Conservation (phyloP, 2,329 filamentous ascomycete species). For the Pseudopithomyces chartarum region DNA sequence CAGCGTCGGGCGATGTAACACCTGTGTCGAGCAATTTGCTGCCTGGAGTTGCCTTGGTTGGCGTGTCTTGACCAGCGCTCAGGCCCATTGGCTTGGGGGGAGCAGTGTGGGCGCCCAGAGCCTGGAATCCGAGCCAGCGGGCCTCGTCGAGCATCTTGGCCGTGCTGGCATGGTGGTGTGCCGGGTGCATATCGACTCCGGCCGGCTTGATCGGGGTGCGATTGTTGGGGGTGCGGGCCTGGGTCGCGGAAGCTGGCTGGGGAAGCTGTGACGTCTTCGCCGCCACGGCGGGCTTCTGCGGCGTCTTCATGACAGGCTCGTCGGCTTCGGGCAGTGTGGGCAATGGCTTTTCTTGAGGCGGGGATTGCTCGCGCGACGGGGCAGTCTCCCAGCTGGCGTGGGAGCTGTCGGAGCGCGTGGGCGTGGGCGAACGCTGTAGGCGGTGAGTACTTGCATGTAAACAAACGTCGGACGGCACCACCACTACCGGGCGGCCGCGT, state of each 20-base stretch:
- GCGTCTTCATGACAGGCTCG: slow-evolving; percentile 28
- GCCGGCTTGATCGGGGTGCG: slow-evolving; percentile 71
- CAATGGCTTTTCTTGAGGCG: slow-evolving; percentile 24
- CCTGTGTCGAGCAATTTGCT: slow-evolving; percentile 13
- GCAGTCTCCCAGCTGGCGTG: slow-evolving; percentile 36
- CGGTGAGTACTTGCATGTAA: slow-evolving; percentile 32
- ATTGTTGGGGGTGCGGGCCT: slow-evolving; percentile 59
- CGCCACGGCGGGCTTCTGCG: slow-evolving; percentile 24
- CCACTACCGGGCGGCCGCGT: slow-evolving; percentile 15
- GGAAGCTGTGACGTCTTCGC: slow-evolving; percentile 52
- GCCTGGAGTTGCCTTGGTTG: slow-evolving; percentile 58
- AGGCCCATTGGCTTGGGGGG: slow-evolving; percentile 49
- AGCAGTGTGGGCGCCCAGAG: slow-evolving; percentile 63
- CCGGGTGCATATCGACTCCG: slow-evolving; percentile 87
- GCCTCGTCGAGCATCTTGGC: slow-evolving; percentile 79
- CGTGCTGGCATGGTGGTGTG: slow-evolving; percentile 75
- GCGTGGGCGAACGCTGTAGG: slow-evolving; percentile 34
- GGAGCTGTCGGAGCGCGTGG: slow-evolving; percentile 20
- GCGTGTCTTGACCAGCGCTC: slow-evolving; percentile 62
- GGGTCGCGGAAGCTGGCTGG: slow-evolving; percentile 42
- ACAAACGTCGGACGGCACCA: slow-evolving; percentile 25
- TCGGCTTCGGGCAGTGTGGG: slow-evolving; percentile 19
- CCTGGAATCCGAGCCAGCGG: slow-evolving; percentile 77
- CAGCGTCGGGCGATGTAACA: slow-evolving; percentile 56
- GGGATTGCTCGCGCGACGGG: slow-evolving; percentile 17